phyloP scores from a whole-genome alignment of 495 filamentous ascomycete genomes.

The Emericellopsis terricola region DNA sequence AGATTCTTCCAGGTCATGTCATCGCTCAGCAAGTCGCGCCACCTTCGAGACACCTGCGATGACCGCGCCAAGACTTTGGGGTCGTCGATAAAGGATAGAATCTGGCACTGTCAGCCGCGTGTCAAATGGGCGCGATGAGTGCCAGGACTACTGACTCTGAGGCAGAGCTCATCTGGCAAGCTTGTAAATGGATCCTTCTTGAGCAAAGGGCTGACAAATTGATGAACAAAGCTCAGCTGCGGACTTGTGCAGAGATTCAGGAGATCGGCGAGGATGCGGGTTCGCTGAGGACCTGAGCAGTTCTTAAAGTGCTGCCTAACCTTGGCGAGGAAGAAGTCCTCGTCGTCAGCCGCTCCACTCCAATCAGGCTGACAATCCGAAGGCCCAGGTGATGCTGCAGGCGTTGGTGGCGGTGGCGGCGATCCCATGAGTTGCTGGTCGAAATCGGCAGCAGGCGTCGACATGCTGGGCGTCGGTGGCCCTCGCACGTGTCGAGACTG shows the following conservation, averaged over 20 bases:
- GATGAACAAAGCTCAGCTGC: slow-evolving; percentile 84
- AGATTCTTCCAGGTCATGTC: slow-evolving; percentile 97
- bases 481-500: slow-evolving; percentile 27
- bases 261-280: slow-evolving; percentile 57
- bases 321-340: slow-evolving; percentile 30
- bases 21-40: slow-evolving; percentile 84
- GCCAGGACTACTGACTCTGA: slow-evolving; percentile 52
- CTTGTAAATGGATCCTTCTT: slow-evolving; percentile 90
- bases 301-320: slow-evolving; percentile 33
- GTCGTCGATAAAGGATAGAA: slow-evolving; percentile 88
- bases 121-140: too few relatives aligned
- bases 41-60: slow-evolving; percentile 81
- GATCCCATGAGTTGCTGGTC: slow-evolving; percentile 33
- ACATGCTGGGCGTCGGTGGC: slow-evolving; percentile 38
- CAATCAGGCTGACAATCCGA: slow-evolving; percentile 32
- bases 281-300: slow-evolving; percentile 30
- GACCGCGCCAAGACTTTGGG: slow-evolving; percentile 80
- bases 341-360: slow-evolving; percentile 31
- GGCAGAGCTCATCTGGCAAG: slow-evolving; percentile 79
- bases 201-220: slow-evolving; percentile 76
- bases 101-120: slow-evolving; percentile 30
- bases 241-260: slow-evolving; percentile 86
- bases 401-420: slow-evolving; percentile 36
- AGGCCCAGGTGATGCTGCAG: slow-evolving; percentile 36
- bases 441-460: slow-evolving; percentile 35